Evolutionary conservation across 768 basidiomycete genomes (phyloP).

Genomic region (Phlebiopsis gigantea): DNA sequence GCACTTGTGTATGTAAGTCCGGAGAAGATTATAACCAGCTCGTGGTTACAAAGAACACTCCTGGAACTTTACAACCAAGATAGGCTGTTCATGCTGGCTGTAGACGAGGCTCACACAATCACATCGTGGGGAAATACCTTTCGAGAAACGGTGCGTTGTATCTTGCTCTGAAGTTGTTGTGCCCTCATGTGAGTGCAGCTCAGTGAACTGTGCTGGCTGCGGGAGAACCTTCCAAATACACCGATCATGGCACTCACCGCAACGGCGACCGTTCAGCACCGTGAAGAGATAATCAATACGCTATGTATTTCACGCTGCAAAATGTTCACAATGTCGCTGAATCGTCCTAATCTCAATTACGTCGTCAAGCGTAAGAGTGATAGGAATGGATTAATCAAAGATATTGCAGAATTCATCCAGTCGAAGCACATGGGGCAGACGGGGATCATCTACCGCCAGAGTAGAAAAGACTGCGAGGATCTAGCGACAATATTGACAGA

Average conservation of each 20-base stretch:
- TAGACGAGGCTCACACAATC: slow-evolving; percentile 97
- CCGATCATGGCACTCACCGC: slow-evolving; percentile 98
- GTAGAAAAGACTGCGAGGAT: slow-evolving; percentile 72
- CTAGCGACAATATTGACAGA: slow-evolving; percentile 65
- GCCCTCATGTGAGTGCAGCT: slow-evolving; percentile 50
- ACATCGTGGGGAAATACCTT: slow-evolving; percentile 94
- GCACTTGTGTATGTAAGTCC: slow-evolving; percentile 86
- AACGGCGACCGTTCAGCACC: slow-evolving; percentile 77
- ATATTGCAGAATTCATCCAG: slow-evolving; percentile 68
- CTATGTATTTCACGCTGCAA: slow-evolving; percentile 57
- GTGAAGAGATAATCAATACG: slow-evolving; percentile 71
- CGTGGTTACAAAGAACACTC: slow-evolving; percentile 49
- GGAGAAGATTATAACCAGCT: slow-evolving; percentile 73
- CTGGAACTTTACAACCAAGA: slow-evolving; percentile 47
- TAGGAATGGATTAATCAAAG: slow-evolving; percentile 29
- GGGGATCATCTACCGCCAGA: slow-evolving; percentile 83
- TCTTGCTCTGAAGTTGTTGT: too few species aligned
- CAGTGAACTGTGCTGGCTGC: slow-evolving; percentile 57
- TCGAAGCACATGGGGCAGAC: slow-evolving; percentile 49
- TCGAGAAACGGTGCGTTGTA: slow-evolving; percentile 75
- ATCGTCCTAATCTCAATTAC: slow-evolving; percentile 89
- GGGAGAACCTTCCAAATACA: slow-evolving; percentile 67
- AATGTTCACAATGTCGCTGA: slow-evolving; percentile 79
- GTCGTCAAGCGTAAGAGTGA: slow-evolving; percentile 46
- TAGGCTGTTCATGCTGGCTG: slow-evolving; percentile 80